phyloP scores from a whole-genome alignment of 1,139 yeast species.

The Pneumocystis oryctolagi region DNA sequence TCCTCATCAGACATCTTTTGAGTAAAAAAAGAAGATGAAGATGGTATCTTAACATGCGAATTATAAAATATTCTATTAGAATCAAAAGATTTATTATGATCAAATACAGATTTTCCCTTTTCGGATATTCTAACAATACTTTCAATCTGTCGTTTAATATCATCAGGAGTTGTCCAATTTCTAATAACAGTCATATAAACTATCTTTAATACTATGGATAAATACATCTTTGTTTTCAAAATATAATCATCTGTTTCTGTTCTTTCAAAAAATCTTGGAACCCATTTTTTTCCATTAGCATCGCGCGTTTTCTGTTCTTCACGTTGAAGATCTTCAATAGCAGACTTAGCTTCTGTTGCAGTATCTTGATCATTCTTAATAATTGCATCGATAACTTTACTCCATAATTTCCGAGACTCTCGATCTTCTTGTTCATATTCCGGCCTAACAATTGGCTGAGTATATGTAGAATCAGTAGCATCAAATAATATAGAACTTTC shows the following conservation, averaged over 20 bases:
- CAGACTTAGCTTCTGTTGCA: constrained; percentile 79
- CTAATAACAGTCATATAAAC: neutral
- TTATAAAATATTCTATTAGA: neutral
- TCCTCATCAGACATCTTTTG: neutral
- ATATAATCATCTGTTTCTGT: constrained; percentile 21
- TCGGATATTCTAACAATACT: neutral
- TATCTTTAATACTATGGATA: neutral
- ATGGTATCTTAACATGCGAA: neutral
- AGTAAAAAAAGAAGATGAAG: neutral
- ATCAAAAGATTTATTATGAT: neutral
- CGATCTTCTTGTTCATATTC: constrained; percentile 59
- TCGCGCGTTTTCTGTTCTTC: constrained; percentile 51
- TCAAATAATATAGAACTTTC: constrained; percentile 47
- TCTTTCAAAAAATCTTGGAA: constrained; percentile 55
- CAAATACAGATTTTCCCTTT: neutral
- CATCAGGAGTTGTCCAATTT: neutral
- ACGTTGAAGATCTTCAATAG: constrained; percentile 76
- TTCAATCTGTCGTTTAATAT: neutral
- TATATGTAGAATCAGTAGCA: constrained; percentile 37
- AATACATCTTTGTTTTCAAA: constrained; percentile 1
- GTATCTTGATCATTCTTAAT: constrained; percentile 56
- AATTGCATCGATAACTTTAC: constrained; percentile 61
- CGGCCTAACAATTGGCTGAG: constrained; percentile 60
- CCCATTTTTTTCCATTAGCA: constrained; percentile 67
- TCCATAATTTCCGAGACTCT: constrained; percentile 78